Evolutionary conservation across 2,329 filamentous ascomycete species (phyloP).

Genomic region (Alternaria solani): DNA sequence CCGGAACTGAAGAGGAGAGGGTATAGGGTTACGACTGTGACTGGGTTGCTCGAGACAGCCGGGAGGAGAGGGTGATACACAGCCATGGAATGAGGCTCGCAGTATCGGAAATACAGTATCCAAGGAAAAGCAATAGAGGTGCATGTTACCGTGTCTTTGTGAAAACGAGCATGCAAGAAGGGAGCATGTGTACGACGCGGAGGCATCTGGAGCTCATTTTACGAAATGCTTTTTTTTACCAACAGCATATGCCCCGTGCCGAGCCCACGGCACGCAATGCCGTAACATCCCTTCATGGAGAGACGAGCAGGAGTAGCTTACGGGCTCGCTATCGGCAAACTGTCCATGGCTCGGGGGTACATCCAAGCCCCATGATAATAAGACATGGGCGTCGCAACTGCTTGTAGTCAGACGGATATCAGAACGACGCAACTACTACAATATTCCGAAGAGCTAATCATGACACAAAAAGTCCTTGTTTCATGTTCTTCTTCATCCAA

Average conservation of each 20-base stretch:
- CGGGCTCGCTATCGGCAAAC: neutral
- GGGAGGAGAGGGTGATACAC: neutral
- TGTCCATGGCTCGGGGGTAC: neutral
- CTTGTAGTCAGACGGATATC: neutral
- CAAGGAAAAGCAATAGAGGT: neutral
- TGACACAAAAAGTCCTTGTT: neutral
- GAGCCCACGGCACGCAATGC: neutral
- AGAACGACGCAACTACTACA: neutral
- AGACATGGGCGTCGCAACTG: neutral
- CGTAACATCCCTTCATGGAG: neutral
- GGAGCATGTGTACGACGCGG: neutral
- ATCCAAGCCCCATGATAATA: neutral
- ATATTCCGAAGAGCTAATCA: too few species aligned
- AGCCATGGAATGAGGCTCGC: neutral
- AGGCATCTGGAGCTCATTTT: neutral
- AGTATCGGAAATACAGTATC: neutral
- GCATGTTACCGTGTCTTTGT: neutral
- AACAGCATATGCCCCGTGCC: neutral
- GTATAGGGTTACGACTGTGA: slow-evolving; percentile 74
- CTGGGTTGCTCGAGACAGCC: slow-evolving; percentile 26
- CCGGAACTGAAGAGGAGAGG: slow-evolving; percentile 74
- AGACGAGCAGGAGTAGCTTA: neutral
- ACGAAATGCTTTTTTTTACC: neutral
- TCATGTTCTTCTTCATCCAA: neutral
- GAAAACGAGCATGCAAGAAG: neutral